Evolutionary conservation across 257 asterid genomes (phyloP).

Genomic region (Solanum lycopersicoides): DNA sequence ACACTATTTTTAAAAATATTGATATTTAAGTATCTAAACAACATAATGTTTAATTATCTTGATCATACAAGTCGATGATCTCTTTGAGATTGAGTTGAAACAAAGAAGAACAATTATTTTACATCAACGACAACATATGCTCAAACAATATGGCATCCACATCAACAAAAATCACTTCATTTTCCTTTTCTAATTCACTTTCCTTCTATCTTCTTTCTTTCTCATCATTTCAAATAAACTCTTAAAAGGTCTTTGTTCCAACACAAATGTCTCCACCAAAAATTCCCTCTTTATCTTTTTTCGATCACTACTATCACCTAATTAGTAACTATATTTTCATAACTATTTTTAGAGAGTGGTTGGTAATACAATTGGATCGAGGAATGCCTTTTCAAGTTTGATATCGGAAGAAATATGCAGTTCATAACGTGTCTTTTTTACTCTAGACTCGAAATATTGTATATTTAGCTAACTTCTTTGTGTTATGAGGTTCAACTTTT

Average conservation of each 20-base stretch:
- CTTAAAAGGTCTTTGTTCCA: too few relatives aligned
- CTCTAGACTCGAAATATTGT: too few relatives aligned
- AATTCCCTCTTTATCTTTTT: not conserved
- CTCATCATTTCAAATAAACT: too few relatives aligned
- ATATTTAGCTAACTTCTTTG: too few relatives aligned
- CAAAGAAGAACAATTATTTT: slow-evolving; percentile 17
- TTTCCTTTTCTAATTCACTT: too few relatives aligned
- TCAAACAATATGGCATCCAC: slow-evolving; percentile 33
- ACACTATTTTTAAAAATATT: not conserved
- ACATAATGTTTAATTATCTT: not conserved
- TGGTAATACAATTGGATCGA: not conserved
- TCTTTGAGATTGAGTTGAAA: slow-evolving; percentile 27
- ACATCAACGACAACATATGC: slow-evolving; percentile 34
- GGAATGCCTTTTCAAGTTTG: not conserved
- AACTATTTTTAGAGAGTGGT: not conserved
- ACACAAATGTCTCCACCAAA: not conserved
- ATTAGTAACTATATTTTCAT: not conserved
- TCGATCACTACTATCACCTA: not conserved
- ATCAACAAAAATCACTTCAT: too few relatives aligned
- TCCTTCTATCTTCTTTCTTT: too few relatives aligned
- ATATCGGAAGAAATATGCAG: not conserved
- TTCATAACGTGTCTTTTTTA: not conserved
- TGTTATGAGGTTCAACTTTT: too few relatives aligned
- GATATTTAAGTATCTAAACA: not conserved
- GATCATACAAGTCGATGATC: slow-evolving; percentile 27